phyloP scores from a whole-genome alignment of 2,329 filamentous ascomycete genomes.

The Claviceps citrina region DNA sequence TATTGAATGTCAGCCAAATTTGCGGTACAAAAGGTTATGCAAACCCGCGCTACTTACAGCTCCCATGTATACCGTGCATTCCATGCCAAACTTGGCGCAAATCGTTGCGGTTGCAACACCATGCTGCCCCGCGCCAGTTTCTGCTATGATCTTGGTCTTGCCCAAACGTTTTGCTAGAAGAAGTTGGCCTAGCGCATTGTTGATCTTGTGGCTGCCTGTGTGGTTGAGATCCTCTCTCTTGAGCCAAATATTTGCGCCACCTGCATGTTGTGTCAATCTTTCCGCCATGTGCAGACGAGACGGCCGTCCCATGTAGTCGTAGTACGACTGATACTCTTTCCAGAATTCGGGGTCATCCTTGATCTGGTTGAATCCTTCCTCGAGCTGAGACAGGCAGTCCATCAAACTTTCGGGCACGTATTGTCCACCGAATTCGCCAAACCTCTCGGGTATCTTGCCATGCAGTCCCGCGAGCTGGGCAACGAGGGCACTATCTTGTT shows the following conservation, averaged over 20 bases:
- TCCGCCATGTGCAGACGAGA: conserved; percentile 83
- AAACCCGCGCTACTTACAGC: conserved; percentile 32
- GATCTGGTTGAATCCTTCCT: conserved; percentile 78
- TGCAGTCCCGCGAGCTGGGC: conserved; percentile 76
- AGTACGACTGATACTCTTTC: conserved; percentile 92
- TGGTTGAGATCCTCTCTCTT: conserved; percentile 98
- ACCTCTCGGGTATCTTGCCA: conserved; percentile 64
- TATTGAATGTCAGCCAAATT: conserved; percentile 11
- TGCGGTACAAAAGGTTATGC: neutral
- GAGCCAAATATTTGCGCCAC: conserved; percentile 90
- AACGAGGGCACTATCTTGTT: conserved; percentile 46
- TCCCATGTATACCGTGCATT: conserved; percentile 97
- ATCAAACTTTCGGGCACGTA: conserved; percentile 96
- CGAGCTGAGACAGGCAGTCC: conserved; percentile 85
- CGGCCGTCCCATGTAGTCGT: conserved; percentile 91
- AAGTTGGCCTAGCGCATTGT: conserved; percentile 90
- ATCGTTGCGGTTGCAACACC: conserved; percentile 95
- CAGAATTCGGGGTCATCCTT: conserved; percentile 83
- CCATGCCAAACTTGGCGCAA: conserved; percentile 95
- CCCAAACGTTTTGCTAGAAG: conserved; percentile 72
- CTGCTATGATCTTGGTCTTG: conserved; percentile 94
- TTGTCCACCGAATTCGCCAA: conserved; percentile 92
- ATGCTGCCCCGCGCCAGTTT: conserved; percentile 94
- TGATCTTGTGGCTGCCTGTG: conserved; percentile 98
- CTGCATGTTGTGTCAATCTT: conserved; percentile 72